Conservation (phyloP, 2,329 filamentous ascomycete genomes). For the Ophiocordyceps sinensis region DNA sequence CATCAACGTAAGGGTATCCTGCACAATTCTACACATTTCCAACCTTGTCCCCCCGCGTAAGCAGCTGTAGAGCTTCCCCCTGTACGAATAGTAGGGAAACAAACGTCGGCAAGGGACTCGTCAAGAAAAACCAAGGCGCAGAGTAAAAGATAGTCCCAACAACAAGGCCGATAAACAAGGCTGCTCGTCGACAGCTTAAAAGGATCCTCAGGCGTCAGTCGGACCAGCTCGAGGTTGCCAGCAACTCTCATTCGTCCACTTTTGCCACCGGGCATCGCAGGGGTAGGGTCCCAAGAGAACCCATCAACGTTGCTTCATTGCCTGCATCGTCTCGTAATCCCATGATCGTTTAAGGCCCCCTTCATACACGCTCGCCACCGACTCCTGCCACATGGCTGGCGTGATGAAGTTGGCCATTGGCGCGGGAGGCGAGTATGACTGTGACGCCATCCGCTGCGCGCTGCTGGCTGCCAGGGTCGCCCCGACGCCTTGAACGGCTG, state of each 20-base stretch:
- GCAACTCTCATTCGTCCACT: neutral
- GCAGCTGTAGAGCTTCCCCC: too few relatives aligned
- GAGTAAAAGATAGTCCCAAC: too few relatives aligned
- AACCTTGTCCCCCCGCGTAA: too few relatives aligned
- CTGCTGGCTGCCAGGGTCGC: conserved; percentile 24
- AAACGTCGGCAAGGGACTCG: too few relatives aligned
- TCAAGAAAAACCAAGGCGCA: too few relatives aligned
- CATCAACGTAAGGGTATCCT: too few relatives aligned
- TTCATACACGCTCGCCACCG: conserved; percentile 54
- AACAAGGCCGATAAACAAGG: too few relatives aligned
- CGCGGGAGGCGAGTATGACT: conserved; percentile 36
- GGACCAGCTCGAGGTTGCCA: too few relatives aligned
- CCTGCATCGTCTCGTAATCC: conserved; percentile 34
- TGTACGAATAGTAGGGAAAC: too few relatives aligned
- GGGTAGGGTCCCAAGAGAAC: neutral
- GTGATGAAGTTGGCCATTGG: conserved; percentile 48
- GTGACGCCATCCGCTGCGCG: conserved; percentile 31
- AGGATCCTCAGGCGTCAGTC: too few relatives aligned
- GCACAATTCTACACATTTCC: too few relatives aligned
- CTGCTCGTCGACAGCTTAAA: too few relatives aligned
- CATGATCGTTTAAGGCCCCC: conserved; percentile 47
- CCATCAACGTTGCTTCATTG: conserved; percentile 15
- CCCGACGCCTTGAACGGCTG: conserved; percentile 35
- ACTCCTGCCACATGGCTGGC: conserved; percentile 61
- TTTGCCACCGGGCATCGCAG: neutral